Evolutionary conservation across 192 early-diverging fungal species (phyloP).

Genomic region (Pilaira anomala): DNA sequence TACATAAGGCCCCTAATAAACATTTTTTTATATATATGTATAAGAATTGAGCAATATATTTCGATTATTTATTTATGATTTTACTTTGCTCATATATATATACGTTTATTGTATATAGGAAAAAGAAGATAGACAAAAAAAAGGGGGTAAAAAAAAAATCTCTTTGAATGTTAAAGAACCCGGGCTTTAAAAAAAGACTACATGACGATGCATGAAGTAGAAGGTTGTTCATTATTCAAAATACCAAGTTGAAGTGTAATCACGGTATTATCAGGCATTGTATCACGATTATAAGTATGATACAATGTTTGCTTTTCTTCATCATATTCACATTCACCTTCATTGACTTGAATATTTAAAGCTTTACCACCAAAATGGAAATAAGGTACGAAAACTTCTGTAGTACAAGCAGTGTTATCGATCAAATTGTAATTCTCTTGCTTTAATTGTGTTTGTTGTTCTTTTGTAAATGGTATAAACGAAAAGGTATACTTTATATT

Average conservation of each 20-base stretch:
- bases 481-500: conserved; percentile 58
- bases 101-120: neutral
- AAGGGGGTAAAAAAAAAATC: neutral
- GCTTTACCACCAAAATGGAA: conserved; percentile 60
- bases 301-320: conserved; percentile 65
- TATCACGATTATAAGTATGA: conserved; percentile 28
- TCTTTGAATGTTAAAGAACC: neutral
- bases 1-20: conserved; percentile 11
- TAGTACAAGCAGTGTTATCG: conserved; percentile 25
- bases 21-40: neutral
- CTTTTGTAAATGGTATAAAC: conserved; percentile 40
- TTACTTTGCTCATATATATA: conserved; percentile 15
- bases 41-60: neutral
- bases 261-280: neutral
- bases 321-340: conserved; percentile 72
- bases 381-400: conserved; percentile 71
- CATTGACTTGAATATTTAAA: conserved; percentile 57
- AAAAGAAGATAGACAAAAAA: neutral
- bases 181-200: no score
- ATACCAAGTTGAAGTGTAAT: conserved; percentile 1
- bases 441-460: neutral
- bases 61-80: neutral
- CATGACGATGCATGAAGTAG: no score
- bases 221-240: no score
- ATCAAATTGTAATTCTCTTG: conserved; percentile 7